Conservation (phyloP, 176 grass and related monocot species). For the Calamus simplicifolius region DNA sequence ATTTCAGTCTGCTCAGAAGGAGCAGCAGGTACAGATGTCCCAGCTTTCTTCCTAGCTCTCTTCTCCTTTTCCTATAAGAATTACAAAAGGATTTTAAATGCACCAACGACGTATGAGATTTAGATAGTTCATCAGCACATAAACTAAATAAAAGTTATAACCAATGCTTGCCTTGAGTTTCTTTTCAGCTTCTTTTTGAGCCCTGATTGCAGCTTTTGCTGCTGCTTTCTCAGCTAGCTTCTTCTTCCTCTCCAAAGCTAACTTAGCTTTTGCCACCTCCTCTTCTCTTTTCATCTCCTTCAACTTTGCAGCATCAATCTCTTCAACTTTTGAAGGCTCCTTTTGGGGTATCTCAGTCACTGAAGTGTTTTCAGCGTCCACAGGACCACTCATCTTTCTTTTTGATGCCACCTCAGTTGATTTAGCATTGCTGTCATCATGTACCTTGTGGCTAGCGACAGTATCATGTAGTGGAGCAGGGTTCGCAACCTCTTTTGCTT, state of each 20-base stretch:
- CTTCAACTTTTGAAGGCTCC: conserved; percentile 39
- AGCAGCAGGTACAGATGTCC: conserved; percentile 10
- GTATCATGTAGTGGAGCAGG: conserved; percentile 27
- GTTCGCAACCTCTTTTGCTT: conserved; percentile 21
- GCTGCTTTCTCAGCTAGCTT: conserved; percentile 78
- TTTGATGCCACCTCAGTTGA: conserved; percentile 36
- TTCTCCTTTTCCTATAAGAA: conserved; percentile 75
- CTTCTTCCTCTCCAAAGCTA: conserved; percentile 91
- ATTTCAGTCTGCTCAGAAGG: conserved; percentile 37
- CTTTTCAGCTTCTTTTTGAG: conserved; percentile 78
- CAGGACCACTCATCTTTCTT: conserved; percentile 19
- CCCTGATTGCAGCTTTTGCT: conserved; percentile 56
- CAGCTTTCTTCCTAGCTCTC: conserved; percentile 66
- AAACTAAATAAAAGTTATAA: not conserved
- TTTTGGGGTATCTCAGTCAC: conserved; percentile 37
- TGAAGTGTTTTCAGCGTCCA: conserved; percentile 1
- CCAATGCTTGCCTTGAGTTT: conserved; percentile 49
- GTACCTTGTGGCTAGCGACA: conserved; percentile 28
- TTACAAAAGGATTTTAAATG: not conserved
- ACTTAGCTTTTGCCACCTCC: conserved; percentile 74
- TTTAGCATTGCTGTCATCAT: conserved; percentile 26
- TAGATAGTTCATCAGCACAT: not conserved
- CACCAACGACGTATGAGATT: not conserved
- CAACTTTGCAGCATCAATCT: conserved; percentile 61
- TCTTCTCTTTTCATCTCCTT: conserved; percentile 91